Conservation (phyloP, 257 asterid genomes). For the Sherardia arvensis region DNA sequence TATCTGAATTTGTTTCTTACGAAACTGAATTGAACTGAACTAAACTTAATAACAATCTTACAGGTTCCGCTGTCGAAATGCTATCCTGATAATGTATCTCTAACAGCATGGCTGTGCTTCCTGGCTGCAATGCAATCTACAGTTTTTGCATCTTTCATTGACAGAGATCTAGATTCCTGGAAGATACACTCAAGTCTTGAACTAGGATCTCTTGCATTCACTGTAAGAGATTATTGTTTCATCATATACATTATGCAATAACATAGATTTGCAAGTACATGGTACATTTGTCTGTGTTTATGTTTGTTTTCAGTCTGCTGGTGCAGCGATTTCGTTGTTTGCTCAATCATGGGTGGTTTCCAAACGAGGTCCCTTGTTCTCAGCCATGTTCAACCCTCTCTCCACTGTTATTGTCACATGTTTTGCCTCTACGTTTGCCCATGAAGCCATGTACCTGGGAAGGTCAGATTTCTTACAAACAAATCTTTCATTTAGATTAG, state of each 20-base stretch:
- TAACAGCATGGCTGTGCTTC: constrained; percentile 36
- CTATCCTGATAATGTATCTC: constrained; percentile 31
- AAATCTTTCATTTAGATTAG: background rate
- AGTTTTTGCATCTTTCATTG: constrained; percentile 18
- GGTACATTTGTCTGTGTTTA: no score
- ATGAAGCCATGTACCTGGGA: constrained; percentile 62
- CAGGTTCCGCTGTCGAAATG: constrained; percentile 23
- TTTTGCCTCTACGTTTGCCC: constrained; percentile 39
- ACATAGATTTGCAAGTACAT: no score
- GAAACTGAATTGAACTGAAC: no score
- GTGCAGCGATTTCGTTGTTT: constrained; percentile 40
- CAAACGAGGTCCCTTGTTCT: constrained; percentile 49
- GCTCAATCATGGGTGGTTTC: constrained; percentile 62
- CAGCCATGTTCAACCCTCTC: constrained; percentile 61
- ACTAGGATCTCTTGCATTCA: constrained; percentile 18
- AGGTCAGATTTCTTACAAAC: constrained; percentile 25
- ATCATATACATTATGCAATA: background rate
- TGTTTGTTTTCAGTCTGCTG: constrained; percentile 8
- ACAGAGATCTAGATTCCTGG: constrained; percentile 25
- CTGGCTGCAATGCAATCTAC: constrained; percentile 25
- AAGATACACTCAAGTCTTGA: constrained; percentile 19
- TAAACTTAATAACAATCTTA: no score
- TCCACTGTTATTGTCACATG: constrained; percentile 38
- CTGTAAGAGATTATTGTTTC: constrained; percentile 20
- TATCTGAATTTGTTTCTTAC: no score